These are phyloP conservation scores for Tulasnella sp. DNA, from an alignment of 768 basidiomycete genomes.

Conservation along the genomic window DNA sequence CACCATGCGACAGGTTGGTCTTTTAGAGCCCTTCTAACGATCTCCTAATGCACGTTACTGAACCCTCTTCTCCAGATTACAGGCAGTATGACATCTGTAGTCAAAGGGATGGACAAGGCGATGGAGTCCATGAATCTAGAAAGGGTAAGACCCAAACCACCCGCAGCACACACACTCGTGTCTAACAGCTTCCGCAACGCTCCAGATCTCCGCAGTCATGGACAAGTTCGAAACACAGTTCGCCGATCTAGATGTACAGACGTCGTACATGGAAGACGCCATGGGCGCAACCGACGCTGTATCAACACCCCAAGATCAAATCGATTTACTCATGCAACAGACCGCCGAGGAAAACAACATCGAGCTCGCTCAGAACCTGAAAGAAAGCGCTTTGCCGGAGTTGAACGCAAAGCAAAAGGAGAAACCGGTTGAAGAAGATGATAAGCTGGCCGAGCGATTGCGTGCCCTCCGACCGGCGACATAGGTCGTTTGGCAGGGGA, in stretches of 20 bases:
- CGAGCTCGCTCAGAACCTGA: constrained; percentile 82
- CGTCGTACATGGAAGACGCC: constrained; percentile 94
- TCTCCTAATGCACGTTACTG: background rate
- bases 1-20: constrained; percentile 58
- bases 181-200: background rate
- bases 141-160: constrained; percentile 40
- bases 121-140: constrained; percentile 99
- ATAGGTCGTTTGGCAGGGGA: background rate
- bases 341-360: constrained; percentile 97
- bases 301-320: constrained; percentile 93
- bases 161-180: background rate
- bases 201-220: constrained; percentile 93
- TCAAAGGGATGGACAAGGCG: constrained; percentile 96
- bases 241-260: constrained; percentile 94
- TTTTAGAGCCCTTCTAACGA: background rate
- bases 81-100: constrained; percentile 92
- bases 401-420: constrained; percentile 37
- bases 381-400: constrained; percentile 54
- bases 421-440: constrained; percentile 49
- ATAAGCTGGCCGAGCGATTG: constrained; percentile 71
- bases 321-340: constrained; percentile 82
- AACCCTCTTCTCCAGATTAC: constrained; percentile 50
- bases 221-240: constrained; percentile 98
- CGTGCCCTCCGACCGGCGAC: constrained; percentile 37
- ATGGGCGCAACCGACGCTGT: constrained; percentile 89